Base-by-base conservation (phyloP, 2,329 filamentous ascomycete species). In the Hymenoscyphus fructigenus region DNA sequence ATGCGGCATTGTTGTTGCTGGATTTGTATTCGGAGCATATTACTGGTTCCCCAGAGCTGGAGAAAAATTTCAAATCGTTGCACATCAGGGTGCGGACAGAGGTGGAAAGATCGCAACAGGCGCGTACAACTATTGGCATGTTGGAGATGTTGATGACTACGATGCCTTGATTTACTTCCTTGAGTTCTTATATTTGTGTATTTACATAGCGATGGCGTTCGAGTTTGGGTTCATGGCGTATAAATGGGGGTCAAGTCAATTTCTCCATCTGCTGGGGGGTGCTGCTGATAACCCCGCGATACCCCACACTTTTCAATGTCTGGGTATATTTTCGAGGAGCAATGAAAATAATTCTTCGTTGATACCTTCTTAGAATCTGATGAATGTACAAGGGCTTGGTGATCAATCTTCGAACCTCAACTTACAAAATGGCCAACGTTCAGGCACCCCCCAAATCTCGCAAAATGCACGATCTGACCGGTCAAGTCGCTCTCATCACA, bases 11-110 rank as follows among this genome's bases (percentile, higher is more conserved):
- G 73, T 84, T 93, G 65, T 81, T 98, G 41, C 81, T 98, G 23
- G 94, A 99, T 74, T 81, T 98, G 44, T 99, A 98, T 76, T 88
- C 90, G 34, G 89, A 91, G 75, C 90, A 92, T 70, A 83, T 93
- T 28, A 91, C 87, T 1, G 87, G 88, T 59, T 93, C 90, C 41
- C 83, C 85, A 6, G 88, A 91, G 75, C 84, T 98, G 63, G 88
- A 91, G 67, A 82, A 83, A 59, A 83, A 88, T 59, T 88, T 98
- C 73, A 83, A 86, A 71, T 82, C 82, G 59, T 81, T 97, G 68
- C 87, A 90, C 75, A 80, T 84, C 57, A 83, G 88, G 47, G 94
- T 98, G 23, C 84, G 86, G 67, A 81, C 85, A 50, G 91, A 95
- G 76, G 90, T 93, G 12, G 92, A 96, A 77, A 88, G 90, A 73